Conservation (phyloP, 164 flowering plant species). For the Platanus orientalis region DNA sequence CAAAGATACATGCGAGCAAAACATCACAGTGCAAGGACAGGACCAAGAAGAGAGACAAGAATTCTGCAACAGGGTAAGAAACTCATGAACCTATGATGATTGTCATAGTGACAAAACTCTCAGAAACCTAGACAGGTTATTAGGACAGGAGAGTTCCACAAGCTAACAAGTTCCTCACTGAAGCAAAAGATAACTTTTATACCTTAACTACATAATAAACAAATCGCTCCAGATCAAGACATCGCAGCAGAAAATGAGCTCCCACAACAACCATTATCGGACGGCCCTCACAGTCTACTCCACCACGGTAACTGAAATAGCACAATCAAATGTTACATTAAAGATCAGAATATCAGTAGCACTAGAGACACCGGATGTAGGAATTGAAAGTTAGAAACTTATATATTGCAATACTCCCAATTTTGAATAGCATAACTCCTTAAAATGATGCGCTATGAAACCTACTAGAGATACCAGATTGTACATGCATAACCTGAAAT, state of each 20-base stretch:
- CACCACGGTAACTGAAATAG: slow-evolving; percentile 83
- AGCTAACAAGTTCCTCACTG: not conserved
- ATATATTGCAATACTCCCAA: too few relatives aligned
- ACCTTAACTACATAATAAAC: slow-evolving; percentile 89
- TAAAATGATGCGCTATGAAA: too few relatives aligned
- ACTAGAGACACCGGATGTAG: too few relatives aligned
- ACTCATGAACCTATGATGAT: not conserved
- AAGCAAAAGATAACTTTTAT: slow-evolving; percentile 1
- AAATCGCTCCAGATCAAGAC: slow-evolving; percentile 98
- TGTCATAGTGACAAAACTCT: not conserved
- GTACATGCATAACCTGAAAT: too few relatives aligned
- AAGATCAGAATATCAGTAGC: too few relatives aligned
- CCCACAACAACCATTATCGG: slow-evolving; percentile 99
- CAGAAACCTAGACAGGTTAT: not conserved
- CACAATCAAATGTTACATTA: too few relatives aligned
- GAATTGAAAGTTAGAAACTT: too few relatives aligned
- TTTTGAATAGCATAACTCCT: too few relatives aligned
- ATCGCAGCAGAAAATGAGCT: slow-evolving; percentile 96
- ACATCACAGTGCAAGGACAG: too few relatives aligned
- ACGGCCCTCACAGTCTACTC: slow-evolving; percentile 97
- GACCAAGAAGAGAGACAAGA: too few relatives aligned
- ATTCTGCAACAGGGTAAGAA: not conserved
- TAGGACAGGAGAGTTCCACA: not conserved
- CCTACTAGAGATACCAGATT: too few relatives aligned
- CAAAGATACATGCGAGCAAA: too few relatives aligned